A percentile compares a stretch with the other conserved stretches of the same genome.
Conservation (phyloP, 2,329 filamentous ascomycete species). For the Cordyceps militaris region DNA sequence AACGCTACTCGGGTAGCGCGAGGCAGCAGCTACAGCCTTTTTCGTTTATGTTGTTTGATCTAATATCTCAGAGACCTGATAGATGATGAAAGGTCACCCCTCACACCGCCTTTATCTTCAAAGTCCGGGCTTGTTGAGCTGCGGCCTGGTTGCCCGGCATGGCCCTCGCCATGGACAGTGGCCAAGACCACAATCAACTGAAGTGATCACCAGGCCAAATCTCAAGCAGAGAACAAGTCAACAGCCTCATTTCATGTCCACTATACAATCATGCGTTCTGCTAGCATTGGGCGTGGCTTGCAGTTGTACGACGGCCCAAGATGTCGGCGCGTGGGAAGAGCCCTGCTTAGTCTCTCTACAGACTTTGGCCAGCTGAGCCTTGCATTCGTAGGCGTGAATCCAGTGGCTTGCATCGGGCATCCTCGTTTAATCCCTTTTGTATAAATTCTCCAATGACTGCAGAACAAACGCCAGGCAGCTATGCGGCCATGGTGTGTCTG, state of each 20-base stretch:
- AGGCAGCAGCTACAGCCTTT: background rate
- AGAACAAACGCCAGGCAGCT: background rate
- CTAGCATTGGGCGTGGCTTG: background rate
- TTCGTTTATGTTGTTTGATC: background rate
- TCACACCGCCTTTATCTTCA: background rate
- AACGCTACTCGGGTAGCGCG: background rate
- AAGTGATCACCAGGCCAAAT: background rate
- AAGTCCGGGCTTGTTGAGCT: background rate
- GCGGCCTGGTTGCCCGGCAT: background rate
- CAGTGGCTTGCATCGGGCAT: background rate
- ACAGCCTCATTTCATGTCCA: background rate
- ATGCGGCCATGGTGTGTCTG: background rate
- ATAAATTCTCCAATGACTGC: background rate
- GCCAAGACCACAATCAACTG: background rate
- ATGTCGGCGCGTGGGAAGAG: background rate
- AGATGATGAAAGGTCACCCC: too few species aligned
- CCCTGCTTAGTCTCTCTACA: background rate
- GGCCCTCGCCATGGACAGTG: background rate
- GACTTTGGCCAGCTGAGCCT: background rate
- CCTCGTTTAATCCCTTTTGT: background rate
- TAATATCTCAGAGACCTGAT: too few species aligned
- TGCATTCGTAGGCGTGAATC: background rate
- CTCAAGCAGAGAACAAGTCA: background rate
- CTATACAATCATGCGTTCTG: background rate
- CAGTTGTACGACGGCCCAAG: background rate